Percentiles rank a stretch among this genome's conserved stretches.
Evolutionary conservation across 1,284 basidiomycete genomes (phyloP).

Genomic region (Puccinia novopanici): DNA sequence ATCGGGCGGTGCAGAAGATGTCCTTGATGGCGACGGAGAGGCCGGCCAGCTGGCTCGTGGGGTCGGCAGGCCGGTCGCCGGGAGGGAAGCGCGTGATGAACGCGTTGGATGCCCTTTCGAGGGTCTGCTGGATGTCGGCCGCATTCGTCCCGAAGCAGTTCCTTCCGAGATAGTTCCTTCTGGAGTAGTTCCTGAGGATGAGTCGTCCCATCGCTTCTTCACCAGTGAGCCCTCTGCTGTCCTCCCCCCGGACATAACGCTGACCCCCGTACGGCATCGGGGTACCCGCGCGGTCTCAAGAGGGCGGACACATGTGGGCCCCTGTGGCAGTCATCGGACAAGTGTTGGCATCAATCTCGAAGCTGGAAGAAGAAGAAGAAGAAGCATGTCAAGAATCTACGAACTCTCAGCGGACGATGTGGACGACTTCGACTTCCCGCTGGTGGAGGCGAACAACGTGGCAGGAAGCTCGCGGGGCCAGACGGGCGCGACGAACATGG

Average conservation of each 20-base stretch:
- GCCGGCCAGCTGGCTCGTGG: not conserved
- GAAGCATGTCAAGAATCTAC: conserved; percentile 32
- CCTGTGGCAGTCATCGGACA: no score
- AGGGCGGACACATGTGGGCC: no score
- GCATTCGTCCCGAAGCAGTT: not conserved
- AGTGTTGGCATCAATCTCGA: no score
- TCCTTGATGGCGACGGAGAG: conserved; percentile 32
- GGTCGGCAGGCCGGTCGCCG: not conserved
- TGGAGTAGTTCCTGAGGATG: no score
- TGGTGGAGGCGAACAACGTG: not conserved
- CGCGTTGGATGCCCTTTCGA: conserved; percentile 1
- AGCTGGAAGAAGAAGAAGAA: no score
- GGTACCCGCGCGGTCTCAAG: no score
- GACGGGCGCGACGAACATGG: not conserved
- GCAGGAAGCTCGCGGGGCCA: not conserved
- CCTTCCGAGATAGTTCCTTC: no score
- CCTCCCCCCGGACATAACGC: no score
- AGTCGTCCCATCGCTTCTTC: no score
- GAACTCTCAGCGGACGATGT: conserved; percentile 35
- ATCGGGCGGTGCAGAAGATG: conserved; percentile 24
- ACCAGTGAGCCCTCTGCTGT: no score
- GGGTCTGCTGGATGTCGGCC: not conserved
- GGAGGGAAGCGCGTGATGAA: conserved; percentile 3
- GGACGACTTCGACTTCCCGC: conserved; percentile 44
- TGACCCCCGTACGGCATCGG: no score